A percentile compares a stretch with the other conserved stretches of the same genome.
Conservation (phyloP, 495 filamentous ascomycete species). For the Penicillium odoratum region DNA sequence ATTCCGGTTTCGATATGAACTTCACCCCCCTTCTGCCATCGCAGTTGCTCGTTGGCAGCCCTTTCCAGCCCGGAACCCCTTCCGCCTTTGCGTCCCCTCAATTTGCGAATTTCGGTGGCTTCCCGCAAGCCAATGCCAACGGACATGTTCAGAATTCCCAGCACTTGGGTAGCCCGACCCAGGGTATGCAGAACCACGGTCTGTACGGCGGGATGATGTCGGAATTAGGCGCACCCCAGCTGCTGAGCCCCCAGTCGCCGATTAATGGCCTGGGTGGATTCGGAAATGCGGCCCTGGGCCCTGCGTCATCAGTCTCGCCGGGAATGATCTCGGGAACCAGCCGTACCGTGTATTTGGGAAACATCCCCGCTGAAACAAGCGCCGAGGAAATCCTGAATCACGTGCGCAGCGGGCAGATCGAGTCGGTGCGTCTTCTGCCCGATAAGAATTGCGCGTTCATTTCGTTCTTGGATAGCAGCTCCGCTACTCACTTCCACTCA, state of each 20-base stretch:
- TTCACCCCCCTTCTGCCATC: slow-evolving; percentile 95
- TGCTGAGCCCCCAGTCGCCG: slow-evolving; percentile 82
- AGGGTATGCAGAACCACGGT: slow-evolving; percentile 66
- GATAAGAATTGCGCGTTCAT: slow-evolving; percentile 99
- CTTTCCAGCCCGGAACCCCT: slow-evolving; percentile 93
- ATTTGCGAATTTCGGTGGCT: slow-evolving; percentile 79
- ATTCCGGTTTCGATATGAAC: slow-evolving; percentile 94
- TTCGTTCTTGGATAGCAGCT: slow-evolving; percentile 94
- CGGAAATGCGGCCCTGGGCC: slow-evolving; percentile 55
- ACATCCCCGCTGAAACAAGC: slow-evolving; percentile 96
- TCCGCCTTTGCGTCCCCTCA: slow-evolving; percentile 87
- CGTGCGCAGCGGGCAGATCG: slow-evolving; percentile 96
- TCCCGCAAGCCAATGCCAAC: slow-evolving; percentile 66
- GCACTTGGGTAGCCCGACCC: slow-evolving; percentile 56
- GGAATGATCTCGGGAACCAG: slow-evolving; percentile 87
- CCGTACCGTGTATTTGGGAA: slow-evolving; percentile 94
- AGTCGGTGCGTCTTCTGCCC: slow-evolving; percentile 90
- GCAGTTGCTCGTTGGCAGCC: slow-evolving; percentile 90
- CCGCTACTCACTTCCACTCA: slow-evolving; percentile 97
- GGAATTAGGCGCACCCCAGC: slow-evolving; percentile 69
- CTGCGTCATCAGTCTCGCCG: slow-evolving; percentile 70
- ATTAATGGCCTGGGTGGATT: slow-evolving; percentile 69
- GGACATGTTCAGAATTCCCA: slow-evolving; percentile 56
- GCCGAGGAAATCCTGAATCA: slow-evolving; percentile 98
- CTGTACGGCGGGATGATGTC: slow-evolving; percentile 77